These are phyloP conservation scores for Nitzschia sp. DNA, from an alignment of 108 stramenopile species.

Conservation along the genomic window DNA sequence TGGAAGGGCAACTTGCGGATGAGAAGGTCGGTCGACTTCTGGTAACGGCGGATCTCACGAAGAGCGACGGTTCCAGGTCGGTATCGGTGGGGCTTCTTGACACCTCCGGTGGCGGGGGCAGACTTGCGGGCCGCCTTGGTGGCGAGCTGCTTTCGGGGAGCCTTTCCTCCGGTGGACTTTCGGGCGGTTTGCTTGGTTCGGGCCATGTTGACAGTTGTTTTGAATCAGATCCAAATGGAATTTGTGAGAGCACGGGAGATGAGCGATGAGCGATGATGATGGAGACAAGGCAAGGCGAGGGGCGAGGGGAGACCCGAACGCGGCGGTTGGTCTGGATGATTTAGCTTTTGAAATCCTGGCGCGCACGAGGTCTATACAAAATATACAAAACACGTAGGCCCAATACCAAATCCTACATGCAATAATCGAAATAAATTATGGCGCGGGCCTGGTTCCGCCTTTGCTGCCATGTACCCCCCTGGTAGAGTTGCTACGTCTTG, in stretches of 20 bases:
- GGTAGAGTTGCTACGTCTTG: not conserved
- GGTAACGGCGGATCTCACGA: slow-evolving; percentile 97
- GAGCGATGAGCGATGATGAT: too few relatives aligned
- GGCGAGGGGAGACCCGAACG: too few relatives aligned
- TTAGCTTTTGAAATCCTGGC: too few relatives aligned
- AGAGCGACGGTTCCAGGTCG: slow-evolving; percentile 97
- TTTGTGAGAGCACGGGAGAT: slow-evolving; percentile 17
- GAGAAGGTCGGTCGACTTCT: slow-evolving; percentile 92
- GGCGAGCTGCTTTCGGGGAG: slow-evolving; percentile 92
- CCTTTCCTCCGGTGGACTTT: slow-evolving; percentile 98
- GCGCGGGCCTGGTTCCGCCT: too few relatives aligned
- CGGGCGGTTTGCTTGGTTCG: slow-evolving; percentile 99
- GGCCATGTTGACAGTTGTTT: slow-evolving; percentile 72
- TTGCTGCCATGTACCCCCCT: not conserved
- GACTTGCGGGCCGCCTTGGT: slow-evolving; percentile 91
- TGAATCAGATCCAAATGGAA: slow-evolving; percentile 7
- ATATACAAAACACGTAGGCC: too few relatives aligned
- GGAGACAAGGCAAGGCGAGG: too few relatives aligned
- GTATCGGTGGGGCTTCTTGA: slow-evolving; percentile 90
- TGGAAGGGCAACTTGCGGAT: slow-evolving; percentile 98
- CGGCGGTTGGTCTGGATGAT: too few relatives aligned
- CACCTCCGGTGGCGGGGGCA: slow-evolving; percentile 86
- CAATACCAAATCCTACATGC: too few relatives aligned
- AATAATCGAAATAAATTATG: too few relatives aligned
- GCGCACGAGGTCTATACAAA: too few relatives aligned